Percentiles rank a stretch among this genome's conserved stretches.
Evolutionary conservation across 2,329 filamentous ascomycete genomes (phyloP).

Genomic region (Clonostachys solani): DNA sequence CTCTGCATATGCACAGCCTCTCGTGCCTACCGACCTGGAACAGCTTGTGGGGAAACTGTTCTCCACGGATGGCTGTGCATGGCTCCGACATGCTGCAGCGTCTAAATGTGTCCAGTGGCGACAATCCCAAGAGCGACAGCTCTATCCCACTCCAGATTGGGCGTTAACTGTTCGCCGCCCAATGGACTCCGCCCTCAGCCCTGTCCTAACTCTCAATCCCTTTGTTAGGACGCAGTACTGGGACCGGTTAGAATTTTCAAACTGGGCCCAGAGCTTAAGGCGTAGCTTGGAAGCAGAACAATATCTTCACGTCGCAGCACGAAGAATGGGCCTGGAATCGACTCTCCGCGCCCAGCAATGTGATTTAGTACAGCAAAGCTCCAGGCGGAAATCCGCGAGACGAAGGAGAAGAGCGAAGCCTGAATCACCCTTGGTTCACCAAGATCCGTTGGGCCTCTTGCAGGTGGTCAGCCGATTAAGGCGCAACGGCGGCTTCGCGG

Average conservation of each 20-base stretch:
- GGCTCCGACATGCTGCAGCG: slow-evolving; percentile 77
- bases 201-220: slow-evolving; percentile 6
- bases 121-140: slow-evolving; percentile 4
- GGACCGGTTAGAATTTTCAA: slow-evolving; percentile 24
- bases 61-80: slow-evolving; percentile 71
- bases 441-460: slow-evolving; percentile 78
- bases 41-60: slow-evolving; percentile 71
- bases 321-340: neutral
- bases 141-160: neutral
- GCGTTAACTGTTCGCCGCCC: slow-evolving; percentile 7
- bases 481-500: slow-evolving; percentile 58
- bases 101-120: slow-evolving; percentile 78
- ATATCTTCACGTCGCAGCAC: neutral
- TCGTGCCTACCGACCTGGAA: slow-evolving; percentile 70
- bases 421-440: slow-evolving; percentile 24
- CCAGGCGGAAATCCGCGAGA: neutral
- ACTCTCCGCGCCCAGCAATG: neutral
- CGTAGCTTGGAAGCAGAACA: slow-evolving; percentile 26
- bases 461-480: slow-evolving; percentile 64
- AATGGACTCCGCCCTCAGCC: slow-evolving; percentile 1
- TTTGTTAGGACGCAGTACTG: slow-evolving; percentile 14
- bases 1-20: slow-evolving; percentile 80
- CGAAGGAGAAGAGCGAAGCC: slow-evolving; percentile 24
- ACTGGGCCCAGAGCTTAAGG: slow-evolving; percentile 29
- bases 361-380: neutral